Base-by-base conservation (phyloP, 2,329 filamentous ascomycete species). In the Ceratocystis ficicola region DNA sequence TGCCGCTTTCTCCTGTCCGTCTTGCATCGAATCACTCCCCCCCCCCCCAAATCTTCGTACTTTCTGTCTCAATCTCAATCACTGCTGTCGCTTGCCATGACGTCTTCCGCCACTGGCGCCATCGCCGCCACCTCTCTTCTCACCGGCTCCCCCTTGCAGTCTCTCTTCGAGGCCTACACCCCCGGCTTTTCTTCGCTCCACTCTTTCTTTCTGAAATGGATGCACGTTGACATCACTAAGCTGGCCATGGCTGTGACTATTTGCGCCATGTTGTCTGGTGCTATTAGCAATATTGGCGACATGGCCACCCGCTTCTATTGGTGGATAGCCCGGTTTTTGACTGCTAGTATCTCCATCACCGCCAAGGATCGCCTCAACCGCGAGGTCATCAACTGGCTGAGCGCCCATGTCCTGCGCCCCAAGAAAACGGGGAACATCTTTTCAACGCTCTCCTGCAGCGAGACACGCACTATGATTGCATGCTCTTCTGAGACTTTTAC, bases 371-470 rank as follows among this genome's bases (percentile, higher is more conserved):
- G 73, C 5, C 73, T 76, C 57, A 76, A 76, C 68, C 70, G 72
- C 5, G 75, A 76, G 60, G 74, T 76, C 3, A 69, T 76, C 61
- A 75, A 75, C 70, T 76, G 74, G 74, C 68, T 76, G 6, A 73
- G 73, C 2, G 71, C 73, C 44, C 71, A 75, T 5, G 72, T 76
- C 2, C 72, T 76, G 15, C 50, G 50, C 22, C 20, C 20, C 12
- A 65, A 69, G 12, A 70, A 69, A 4, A 70, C 72, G 30, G 69
- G 71, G 52, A 32, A 22, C 3, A 64, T n/a, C 28, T n/a, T 50
- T 55, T 28, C 28, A 4, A 25, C 44, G 8, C 36, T 22, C 59
- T 17, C 15, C 30, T 36, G 41, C 28, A 30, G 28, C 25, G 46
- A 30, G 17, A 72, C 73, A 1, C 72, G 75, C 17, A 71, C 75